Evolutionary conservation across 176 grass and related monocot species (phyloP).

Genomic region (Triticum turgidum): DNA sequence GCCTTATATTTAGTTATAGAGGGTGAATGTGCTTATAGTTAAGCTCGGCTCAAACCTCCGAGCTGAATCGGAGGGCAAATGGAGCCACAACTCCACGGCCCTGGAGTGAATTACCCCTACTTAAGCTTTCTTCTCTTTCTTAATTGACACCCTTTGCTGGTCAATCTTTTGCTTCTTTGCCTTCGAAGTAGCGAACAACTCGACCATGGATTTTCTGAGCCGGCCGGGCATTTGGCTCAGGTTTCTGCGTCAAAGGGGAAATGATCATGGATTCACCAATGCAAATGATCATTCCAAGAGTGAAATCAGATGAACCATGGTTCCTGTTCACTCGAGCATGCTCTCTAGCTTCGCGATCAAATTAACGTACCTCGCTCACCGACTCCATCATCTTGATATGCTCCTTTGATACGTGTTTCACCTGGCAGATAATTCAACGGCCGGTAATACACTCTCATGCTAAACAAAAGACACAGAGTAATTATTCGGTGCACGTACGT

Average conservation of each 20-base stretch:
- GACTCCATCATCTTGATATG: not conserved
- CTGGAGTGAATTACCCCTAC: not conserved
- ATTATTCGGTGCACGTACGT: not conserved
- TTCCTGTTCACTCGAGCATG: not conserved
- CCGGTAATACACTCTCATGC: not conserved
- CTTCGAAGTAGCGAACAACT: slow-evolving; percentile 33
- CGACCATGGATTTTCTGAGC: slow-evolving; percentile 29
- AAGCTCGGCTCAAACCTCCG: not conserved
- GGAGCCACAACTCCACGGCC: not conserved
- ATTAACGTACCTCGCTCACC: slow-evolving; percentile 1
- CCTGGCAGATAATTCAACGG: not conserved
- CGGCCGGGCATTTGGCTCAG: not conserved
- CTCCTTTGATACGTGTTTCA: slow-evolving; percentile 23
- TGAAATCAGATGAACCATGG: not conserved
- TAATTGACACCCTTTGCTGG: not conserved
- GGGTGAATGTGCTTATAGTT: not conserved
- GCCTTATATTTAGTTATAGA: too few species aligned
- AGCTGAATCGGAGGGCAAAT: not conserved
- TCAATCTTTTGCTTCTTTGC: not conserved
- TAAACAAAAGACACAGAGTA: not conserved
- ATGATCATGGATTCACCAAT: not conserved
- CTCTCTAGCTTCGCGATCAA: not conserved
- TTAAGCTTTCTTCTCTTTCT: not conserved
- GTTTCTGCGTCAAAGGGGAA: not conserved
- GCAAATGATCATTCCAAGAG: not conserved